Evolutionary conservation across 495 filamentous ascomycete genomes (phyloP).

Genomic region (Aspergillus cavernicola): DNA sequence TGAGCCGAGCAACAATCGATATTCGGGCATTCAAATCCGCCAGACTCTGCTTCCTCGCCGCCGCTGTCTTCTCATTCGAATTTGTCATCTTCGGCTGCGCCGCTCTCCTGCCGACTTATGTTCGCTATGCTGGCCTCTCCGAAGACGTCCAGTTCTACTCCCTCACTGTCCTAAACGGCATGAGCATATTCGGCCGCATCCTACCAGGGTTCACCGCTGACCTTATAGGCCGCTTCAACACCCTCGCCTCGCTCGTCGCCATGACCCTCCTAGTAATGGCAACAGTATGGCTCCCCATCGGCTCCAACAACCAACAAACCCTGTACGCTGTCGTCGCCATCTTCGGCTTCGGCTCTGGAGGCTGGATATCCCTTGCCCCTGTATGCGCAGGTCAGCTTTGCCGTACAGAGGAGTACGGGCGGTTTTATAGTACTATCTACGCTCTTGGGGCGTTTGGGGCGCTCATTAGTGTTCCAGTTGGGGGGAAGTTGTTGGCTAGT

Average conservation of each 20-base stretch:
- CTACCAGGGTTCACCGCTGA: conserved; percentile 67
- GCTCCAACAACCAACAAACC: conserved; percentile 37
- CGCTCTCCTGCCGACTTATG: conserved; percentile 48
- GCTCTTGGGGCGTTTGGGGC: conserved; percentile 55
- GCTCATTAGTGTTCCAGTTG: conserved; percentile 31
- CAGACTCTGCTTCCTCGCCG: conserved; percentile 50
- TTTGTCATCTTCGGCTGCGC: conserved; percentile 51
- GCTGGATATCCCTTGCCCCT: conserved; percentile 57
- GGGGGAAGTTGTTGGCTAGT: conserved; percentile 31
- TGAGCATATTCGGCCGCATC: conserved; percentile 58
- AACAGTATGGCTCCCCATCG: conserved; percentile 56
- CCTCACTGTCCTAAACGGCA: conserved; percentile 35
- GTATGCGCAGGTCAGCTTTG: conserved; percentile 61
- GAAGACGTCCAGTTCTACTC: conserved; percentile 32
- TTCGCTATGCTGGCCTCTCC: conserved; percentile 29
- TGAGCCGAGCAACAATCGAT: conserved; percentile 47
- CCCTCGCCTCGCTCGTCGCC: conserved; percentile 31
- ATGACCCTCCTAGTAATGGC: conserved; percentile 50
- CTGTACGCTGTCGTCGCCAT: conserved; percentile 57
- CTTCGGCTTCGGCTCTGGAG: conserved; percentile 61
- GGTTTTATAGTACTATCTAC: conserved; percentile 64
- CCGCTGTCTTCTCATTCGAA: conserved; percentile 52
- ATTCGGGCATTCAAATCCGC: conserved; percentile 53
- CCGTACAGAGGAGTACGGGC: conserved; percentile 57
- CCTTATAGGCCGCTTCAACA: conserved; percentile 67